A percentile compares a stretch with the other conserved stretches of the same genome.
Evolutionary conservation across 2,329 filamentous ascomycete species (phyloP).

Genomic region (Fusarium sp.): DNA sequence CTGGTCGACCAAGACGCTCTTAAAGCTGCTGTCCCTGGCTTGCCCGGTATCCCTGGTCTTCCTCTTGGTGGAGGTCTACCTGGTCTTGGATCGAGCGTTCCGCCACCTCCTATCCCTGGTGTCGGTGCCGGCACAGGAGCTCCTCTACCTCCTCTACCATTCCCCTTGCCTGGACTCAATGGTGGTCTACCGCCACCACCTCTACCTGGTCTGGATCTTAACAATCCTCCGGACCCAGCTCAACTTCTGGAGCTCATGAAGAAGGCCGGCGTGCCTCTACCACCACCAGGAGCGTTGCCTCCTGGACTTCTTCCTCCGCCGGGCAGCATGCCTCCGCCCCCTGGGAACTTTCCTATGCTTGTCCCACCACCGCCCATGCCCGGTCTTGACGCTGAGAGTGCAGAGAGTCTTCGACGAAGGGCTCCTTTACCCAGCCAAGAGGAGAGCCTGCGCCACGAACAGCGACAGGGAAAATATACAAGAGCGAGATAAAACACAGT

Average conservation of each 20-base stretch:
- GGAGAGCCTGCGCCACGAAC: constrained; percentile 83
- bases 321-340: constrained; percentile 49
- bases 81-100: constrained; percentile 57
- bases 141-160: constrained; percentile 63
- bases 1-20: constrained; percentile 87
- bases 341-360: constrained; percentile 49
- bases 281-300: constrained; percentile 60
- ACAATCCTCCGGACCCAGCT: constrained; percentile 69
- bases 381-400: constrained; percentile 47
- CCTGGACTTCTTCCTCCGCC: constrained; percentile 59
- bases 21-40: constrained; percentile 55
- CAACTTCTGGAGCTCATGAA: constrained; percentile 73
- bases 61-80: constrained; percentile 57
- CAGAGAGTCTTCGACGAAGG: constrained; percentile 58
- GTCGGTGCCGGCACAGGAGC: constrained; percentile 56
- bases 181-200: constrained; percentile 60
- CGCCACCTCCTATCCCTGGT: constrained; percentile 61
- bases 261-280: constrained; percentile 71
- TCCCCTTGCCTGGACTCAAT: constrained; percentile 62
- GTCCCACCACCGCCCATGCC: constrained; percentile 55
- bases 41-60: constrained; percentile 70
- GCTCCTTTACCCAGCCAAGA: constrained; percentile 85
- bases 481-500: constrained; percentile 56
- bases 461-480: constrained; percentile 73
- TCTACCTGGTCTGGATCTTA: constrained; percentile 67